Evolutionary conservation across 2,329 filamentous ascomycete species (phyloP).

Genomic region (Cladophialophora bantiana): DNA sequence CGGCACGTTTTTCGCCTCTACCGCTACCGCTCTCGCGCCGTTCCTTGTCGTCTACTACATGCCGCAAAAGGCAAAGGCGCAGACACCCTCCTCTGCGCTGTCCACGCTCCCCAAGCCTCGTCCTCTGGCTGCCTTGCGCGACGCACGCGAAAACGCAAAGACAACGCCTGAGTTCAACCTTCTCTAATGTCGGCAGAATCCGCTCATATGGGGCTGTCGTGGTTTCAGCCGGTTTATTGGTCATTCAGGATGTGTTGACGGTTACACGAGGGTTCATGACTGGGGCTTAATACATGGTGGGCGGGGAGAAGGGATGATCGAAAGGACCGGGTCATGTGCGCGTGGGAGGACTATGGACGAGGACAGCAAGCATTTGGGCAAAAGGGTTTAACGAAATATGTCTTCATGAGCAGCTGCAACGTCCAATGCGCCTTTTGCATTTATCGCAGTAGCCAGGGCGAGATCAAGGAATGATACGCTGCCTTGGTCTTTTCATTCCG

Average conservation of each 20-base stretch:
- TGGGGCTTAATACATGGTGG: not conserved
- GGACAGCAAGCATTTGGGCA: not conserved
- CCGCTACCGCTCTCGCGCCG: conserved; percentile 30
- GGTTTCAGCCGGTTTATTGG: not conserved
- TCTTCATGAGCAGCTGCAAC: not conserved
- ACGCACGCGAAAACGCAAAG: conserved; percentile 23
- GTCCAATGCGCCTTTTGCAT: not conserved
- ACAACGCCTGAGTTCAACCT: conserved; percentile 20
- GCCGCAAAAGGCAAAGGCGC: conserved; percentile 18
- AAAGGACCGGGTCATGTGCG: not conserved
- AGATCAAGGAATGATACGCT: not conserved
- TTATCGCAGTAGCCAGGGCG: not conserved
- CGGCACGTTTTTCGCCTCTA: conserved; percentile 28
- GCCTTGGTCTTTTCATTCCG: not conserved
- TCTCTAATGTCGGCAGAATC: not conserved
- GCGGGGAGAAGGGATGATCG: not conserved
- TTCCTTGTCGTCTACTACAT: conserved; percentile 31
- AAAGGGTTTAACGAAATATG: not conserved
- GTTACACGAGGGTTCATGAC: not conserved
- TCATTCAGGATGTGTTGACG: not conserved
- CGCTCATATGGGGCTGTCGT: not conserved
- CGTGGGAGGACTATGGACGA: not conserved
- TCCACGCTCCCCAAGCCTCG: conserved; percentile 29
- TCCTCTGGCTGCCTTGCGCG: conserved; percentile 24
- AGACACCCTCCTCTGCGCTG: conserved; percentile 12